Evolutionary conservation across 2,329 filamentous ascomycete species (phyloP).

Genomic region (Dothistroma septosporum): DNA sequence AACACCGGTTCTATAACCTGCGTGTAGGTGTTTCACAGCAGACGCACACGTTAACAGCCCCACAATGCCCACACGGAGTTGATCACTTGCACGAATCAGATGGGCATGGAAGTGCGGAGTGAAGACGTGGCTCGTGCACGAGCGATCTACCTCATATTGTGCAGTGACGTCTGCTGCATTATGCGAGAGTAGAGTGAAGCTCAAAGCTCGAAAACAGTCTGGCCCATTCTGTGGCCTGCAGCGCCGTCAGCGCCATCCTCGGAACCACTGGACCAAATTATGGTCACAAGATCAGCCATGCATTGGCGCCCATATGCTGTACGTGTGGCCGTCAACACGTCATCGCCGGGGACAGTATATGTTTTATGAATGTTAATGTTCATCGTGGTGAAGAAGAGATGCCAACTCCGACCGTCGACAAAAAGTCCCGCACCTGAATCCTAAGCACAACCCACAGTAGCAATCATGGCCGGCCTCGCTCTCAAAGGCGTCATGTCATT

Average conservation of each 20-base stretch:
- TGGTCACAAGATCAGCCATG: not conserved
- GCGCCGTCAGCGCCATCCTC: not conserved
- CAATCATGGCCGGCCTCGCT: conserved; percentile 9
- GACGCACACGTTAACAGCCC: no score
- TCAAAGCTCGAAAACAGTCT: not conserved
- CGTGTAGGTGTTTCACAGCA: no score
- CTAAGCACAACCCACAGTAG: no score
- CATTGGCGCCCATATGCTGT: not conserved
- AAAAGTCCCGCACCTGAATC: no score
- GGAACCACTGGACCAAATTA: not conserved
- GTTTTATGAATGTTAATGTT: not conserved
- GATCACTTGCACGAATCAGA: not conserved
- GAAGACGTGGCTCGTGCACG: not conserved
- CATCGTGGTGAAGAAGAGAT: no score
- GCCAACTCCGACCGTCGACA: no score
- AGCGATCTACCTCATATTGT: not conserved
- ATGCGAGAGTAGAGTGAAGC: not conserved
- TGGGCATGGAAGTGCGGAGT: not conserved
- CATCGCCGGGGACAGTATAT: not conserved
- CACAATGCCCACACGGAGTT: no score
- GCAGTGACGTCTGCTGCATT: not conserved
- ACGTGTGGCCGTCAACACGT: not conserved
- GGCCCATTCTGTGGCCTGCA: not conserved
- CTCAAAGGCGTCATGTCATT: conserved; percentile 8
- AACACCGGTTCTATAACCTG: not conserved